These are phyloP conservation scores for Globisporangium spiculum DNA, from an alignment of 352 stramenopile species.

Conservation along the genomic window DNA sequence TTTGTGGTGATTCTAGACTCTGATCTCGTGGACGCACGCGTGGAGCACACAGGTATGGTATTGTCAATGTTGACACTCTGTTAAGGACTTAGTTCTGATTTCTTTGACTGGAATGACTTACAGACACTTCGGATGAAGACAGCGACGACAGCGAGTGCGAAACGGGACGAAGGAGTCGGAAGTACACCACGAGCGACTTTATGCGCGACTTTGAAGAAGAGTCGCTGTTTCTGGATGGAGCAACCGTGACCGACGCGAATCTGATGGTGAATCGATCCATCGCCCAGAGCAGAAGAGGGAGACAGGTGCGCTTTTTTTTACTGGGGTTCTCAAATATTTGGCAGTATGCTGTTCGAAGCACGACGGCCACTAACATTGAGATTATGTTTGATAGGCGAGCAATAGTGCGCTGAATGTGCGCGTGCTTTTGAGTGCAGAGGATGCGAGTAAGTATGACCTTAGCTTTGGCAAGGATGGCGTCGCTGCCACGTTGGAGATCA, in stretches of 20 bases:
- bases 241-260: conserved; percentile 19
- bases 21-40: conserved; percentile 13
- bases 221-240: conserved; percentile 27
- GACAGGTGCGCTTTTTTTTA: not conserved
- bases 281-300: conserved; percentile 5
- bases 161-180: conserved; percentile 40
- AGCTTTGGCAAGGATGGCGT: conserved; percentile 67
- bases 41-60: conserved; percentile 21
- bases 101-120: not conserved
- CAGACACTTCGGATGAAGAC: conserved; percentile 35
- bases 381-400: conserved; percentile 2
- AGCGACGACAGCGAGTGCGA: conserved; percentile 44
- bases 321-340: not conserved
- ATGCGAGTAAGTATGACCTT: conserved; percentile 56
- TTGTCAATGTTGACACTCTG: not conserved
- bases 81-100: not conserved
- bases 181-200: conserved; percentile 76
- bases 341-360: not conserved
- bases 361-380: not conserved
- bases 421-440: conserved; percentile 60
- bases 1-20: conserved; percentile 28
- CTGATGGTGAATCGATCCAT: conserved; percentile 7
- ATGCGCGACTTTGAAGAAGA: conserved; percentile 82
- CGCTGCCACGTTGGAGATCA: conserved; percentile 51
- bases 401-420: conserved; percentile 31